phyloP scores from a whole-genome alignment of 2,329 filamentous ascomycete species.

The Bipolaris sorokiniana region DNA sequence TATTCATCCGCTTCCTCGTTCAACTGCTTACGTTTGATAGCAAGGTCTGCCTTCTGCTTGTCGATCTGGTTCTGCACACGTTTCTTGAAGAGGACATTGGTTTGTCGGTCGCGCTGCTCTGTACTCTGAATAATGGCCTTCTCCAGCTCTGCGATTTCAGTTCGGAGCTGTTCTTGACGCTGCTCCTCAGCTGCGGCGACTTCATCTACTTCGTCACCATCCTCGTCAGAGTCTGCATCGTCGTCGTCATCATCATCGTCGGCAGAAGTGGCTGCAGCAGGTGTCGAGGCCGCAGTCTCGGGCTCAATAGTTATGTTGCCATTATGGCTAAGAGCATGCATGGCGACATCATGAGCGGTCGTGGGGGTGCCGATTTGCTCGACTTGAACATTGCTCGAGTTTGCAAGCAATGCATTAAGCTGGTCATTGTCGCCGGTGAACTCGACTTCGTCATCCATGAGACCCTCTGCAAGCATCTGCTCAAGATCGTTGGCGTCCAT shows the following conservation, averaged over 20 bases:
- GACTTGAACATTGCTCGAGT: constrained; percentile 35
- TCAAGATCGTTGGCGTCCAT: constrained; percentile 49
- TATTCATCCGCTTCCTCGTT: constrained; percentile 38
- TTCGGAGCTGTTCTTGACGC: constrained; percentile 53
- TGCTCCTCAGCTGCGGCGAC: constrained; percentile 57
- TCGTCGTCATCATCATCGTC: constrained; percentile 55
- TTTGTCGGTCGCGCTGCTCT: constrained; percentile 51
- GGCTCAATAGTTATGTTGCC: constrained; percentile 36
- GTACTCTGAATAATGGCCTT: constrained; percentile 55
- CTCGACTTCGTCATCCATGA: constrained; percentile 47
- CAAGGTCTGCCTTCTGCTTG: constrained; percentile 55
- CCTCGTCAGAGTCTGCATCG: constrained; percentile 50
- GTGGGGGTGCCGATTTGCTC: constrained; percentile 44
- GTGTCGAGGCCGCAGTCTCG: constrained; percentile 42
- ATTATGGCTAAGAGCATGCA: constrained; percentile 45
- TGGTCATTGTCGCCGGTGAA: constrained; percentile 41
- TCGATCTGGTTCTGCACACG: constrained; percentile 58
- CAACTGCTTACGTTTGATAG: constrained; percentile 60
- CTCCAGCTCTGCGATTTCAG: constrained; percentile 63
- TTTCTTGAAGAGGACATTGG: constrained; percentile 58
- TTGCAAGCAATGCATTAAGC: constrained; percentile 38
- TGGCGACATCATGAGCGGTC: constrained; percentile 46
- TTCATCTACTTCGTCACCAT: constrained; percentile 57
- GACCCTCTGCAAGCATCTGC: constrained; percentile 39
- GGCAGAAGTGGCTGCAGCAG: constrained; percentile 41